Base-by-base conservation (phyloP, 805 yeast species). In the Hanseniaspora osmophila region DNA sequence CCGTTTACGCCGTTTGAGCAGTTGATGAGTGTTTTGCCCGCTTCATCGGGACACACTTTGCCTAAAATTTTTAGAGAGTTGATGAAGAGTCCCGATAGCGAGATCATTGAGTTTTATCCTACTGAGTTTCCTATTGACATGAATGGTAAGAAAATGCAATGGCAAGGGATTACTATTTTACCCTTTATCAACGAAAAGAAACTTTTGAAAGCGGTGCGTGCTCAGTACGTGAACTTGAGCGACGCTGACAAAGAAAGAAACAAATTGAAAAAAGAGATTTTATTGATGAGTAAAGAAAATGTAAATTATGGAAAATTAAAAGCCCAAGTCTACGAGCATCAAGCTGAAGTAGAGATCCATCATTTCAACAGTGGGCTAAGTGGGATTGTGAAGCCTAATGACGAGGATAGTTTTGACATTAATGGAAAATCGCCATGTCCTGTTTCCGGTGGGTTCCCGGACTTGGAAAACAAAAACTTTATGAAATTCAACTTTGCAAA, bases 1-100 rank as follows among this genome's bases (percentile, higher is more conserved):
- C 96, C 97, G 11, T 87, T 88, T 64, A 64, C 78, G 51, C 97
- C 97, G 1, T 88, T 71, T 63, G 97, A 88, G 59, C 97, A 88
- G 63, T 70, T 88, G 54, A 87, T 87, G 95, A 80, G 94, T 58
- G 96, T 88, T 27, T 65, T 88, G 52, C 97, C 97, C 0, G 95
- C 96, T 5, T 94, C 92, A 2, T 84, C 95, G 0, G 84, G 86
- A 3, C 92, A 85, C 58, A 80, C 80, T 6, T 67, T 88, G 35
- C 97, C 97, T 0, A 78, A 74, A 44, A 75, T 83, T 4, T 84
- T 88, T 62, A 71, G 87, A 48, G 80, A 83, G 1, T 65, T 88
- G 54, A 88, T 88, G 97, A 74, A 77, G 9, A 75, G 79, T 22
- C 74, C 80, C 1, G 75, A 75, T 40, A 84, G 95, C 37, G 94